Evolutionary conservation across 169 alveolate genomes (phyloP).

Genomic region (Cryptosporidium meleagridis): DNA sequence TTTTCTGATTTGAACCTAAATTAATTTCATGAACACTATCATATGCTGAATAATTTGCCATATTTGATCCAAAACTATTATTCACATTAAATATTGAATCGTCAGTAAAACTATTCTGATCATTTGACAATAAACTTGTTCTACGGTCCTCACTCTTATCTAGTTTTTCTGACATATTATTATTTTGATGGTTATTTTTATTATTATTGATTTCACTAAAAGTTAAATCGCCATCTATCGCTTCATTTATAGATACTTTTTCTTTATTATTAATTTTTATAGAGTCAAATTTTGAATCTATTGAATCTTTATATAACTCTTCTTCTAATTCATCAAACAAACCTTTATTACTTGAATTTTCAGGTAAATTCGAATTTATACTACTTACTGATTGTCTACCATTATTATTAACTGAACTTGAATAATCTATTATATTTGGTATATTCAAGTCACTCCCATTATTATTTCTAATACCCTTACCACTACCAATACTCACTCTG

Average conservation of each 20-base stretch:
- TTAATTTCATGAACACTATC: constrained; percentile 44
- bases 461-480: not conserved
- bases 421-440: not conserved
- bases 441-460: not conserved
- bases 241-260: not conserved
- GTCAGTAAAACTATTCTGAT: constrained; percentile 37
- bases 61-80: constrained; percentile 51
- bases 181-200: not conserved
- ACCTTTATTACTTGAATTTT: not conserved
- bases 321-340: constrained; percentile 25
- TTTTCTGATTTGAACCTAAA: constrained; percentile 11
- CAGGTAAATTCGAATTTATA: not conserved
- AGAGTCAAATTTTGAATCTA: not conserved
- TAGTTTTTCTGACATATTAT: not conserved
- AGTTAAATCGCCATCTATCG: not conserved
- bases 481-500: not conserved
- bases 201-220: not conserved
- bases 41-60: constrained; percentile 53
- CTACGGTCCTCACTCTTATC: not conserved
- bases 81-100: constrained; percentile 43
- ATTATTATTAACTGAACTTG: not conserved
- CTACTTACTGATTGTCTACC: not conserved
- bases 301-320: constrained; percentile 11
- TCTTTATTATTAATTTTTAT: not conserved
- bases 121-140: constrained; percentile 6